phyloP scores from a whole-genome alignment of 1,284 basidiomycete genomes.

The Pseudozyma flocculosa region DNA sequence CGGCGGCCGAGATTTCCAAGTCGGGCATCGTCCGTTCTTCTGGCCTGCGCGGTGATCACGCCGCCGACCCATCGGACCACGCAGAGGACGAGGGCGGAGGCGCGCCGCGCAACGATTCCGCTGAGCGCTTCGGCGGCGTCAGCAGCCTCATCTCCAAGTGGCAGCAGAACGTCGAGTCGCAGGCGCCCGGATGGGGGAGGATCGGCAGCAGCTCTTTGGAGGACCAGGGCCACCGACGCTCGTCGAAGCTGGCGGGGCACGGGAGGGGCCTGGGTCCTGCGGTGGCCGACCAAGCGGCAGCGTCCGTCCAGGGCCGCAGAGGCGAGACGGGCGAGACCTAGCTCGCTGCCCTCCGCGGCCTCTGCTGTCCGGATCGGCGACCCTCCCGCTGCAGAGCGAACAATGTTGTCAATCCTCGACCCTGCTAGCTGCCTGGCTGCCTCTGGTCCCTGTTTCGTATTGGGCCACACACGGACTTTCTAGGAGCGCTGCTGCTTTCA shows the following conservation, averaged over 20 bases:
- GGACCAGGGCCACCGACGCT: neutral
- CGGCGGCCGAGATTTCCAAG: slow-evolving; percentile 13
- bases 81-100: neutral
- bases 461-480: too few relatives aligned
- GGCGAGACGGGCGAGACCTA: neutral
- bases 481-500: too few relatives aligned
- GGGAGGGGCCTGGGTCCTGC: slow-evolving; percentile 5
- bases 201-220: slow-evolving; percentile 11
- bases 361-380: too few relatives aligned
- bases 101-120: slow-evolving; percentile 2
- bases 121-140: slow-evolving; percentile 32
- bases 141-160: slow-evolving; percentile 24
- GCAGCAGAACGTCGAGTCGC: slow-evolving; percentile 34
- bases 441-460: too few relatives aligned
- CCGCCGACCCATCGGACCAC: neutral
- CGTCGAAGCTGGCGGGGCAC: neutral
- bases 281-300: slow-evolving; percentile 9
- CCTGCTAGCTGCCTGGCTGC: too few relatives aligned
- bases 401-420: too few relatives aligned
- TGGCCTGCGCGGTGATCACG: slow-evolving; percentile 7
- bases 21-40: slow-evolving; percentile 12
- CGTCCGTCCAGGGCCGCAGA: slow-evolving; percentile 3
- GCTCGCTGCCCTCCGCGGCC: too few relatives aligned
- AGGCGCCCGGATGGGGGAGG: slow-evolving; percentile 41
- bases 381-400: too few relatives aligned